Base-by-base conservation (phyloP, 768 basidiomycete species). In the Mrakia frigida region DNA sequence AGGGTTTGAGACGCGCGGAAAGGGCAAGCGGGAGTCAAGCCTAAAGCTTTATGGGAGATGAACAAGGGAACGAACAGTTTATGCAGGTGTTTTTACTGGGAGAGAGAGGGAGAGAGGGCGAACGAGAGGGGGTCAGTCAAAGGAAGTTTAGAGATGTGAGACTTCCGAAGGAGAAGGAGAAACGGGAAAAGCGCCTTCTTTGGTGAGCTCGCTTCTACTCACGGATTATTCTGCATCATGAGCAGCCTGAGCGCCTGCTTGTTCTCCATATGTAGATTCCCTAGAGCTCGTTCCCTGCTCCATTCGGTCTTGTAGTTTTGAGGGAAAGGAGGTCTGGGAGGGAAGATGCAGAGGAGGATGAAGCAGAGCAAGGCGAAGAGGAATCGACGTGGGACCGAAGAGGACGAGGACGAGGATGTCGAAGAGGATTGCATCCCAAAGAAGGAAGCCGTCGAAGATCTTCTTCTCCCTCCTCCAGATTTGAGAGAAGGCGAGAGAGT, bases 281-380 rank as follows among this genome's bases (percentile, higher is more conserved):
- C 65, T 13, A 68, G 2, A 1, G 18, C 23, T 0, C 7, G 14
- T n/a, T 68, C 65, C 7, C 35, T 25, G 1, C 23, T 68, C 37
- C 65, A 41, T 41, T 35, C 39, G 1, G 39, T 25, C 35, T 39
- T 37, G 35, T 43, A 68, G 65, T 25, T 68, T 21, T 39, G 65
- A 25, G 65, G 65, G 39, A 68, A 39, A 10, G 65, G 65, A 11
- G 65, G 65, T n/a, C 65, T 1, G 5, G 65, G 65, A 2, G 65
- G 65, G 65, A 68, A 68, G 65, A 68, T 39, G 35, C 65, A 68
- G 37, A 68, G 35, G 25, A 37, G 39, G 65, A 68, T 2, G 65
- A 68, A 39, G 21, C 21, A 39, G 39, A 68, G 65, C 0, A 68
- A 39, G 65, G 25, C 14, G 39, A 68, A 9, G 65, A 23, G 9